phyloP scores from a whole-genome alignment of 1,284 basidiomycete genomes.

The Ganoderma lucidum region DNA sequence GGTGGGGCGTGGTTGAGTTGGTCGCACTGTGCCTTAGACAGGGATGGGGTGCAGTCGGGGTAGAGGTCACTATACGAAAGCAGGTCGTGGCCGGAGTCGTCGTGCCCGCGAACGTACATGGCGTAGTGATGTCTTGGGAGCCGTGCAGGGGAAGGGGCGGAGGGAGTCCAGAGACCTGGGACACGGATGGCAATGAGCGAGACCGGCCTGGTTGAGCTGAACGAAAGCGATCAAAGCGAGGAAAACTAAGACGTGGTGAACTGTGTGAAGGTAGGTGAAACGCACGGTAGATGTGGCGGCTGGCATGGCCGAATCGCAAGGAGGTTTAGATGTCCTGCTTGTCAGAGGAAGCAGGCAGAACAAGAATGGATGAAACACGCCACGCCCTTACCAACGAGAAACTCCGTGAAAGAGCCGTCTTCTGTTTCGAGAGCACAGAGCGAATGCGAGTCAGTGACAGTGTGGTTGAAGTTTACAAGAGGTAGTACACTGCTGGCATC shows the following conservation, averaged over 20 bases:
- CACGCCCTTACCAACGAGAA: neutral
- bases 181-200: neutral
- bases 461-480: constrained; percentile 1
- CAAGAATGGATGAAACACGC: neutral
- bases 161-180: neutral
- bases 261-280: neutral
- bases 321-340: neutral
- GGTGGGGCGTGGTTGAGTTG: neutral
- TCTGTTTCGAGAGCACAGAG: neutral
- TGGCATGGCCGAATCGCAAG: neutral
- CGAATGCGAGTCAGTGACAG: neutral
- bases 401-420: neutral
- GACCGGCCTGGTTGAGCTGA: neutral
- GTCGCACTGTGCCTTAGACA: neutral
- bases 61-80: constrained; percentile 11
- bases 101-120: constrained; percentile 8
- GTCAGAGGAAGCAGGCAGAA: neutral
- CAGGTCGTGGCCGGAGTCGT: constrained; percentile 7
- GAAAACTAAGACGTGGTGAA: constrained; percentile 3
- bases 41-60: constrained; percentile 1
- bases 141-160: constrained; percentile 5
- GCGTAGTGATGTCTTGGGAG: neutral
- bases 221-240: neutral
- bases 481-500: constrained; percentile 13
- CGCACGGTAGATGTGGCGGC: neutral